A percentile compares a stretch with the other conserved stretches of the same genome.
These are phyloP conservation scores for Daphne laureola DNA, from an alignment of 441 rosid genomes.

Conservation along the genomic window DNA sequence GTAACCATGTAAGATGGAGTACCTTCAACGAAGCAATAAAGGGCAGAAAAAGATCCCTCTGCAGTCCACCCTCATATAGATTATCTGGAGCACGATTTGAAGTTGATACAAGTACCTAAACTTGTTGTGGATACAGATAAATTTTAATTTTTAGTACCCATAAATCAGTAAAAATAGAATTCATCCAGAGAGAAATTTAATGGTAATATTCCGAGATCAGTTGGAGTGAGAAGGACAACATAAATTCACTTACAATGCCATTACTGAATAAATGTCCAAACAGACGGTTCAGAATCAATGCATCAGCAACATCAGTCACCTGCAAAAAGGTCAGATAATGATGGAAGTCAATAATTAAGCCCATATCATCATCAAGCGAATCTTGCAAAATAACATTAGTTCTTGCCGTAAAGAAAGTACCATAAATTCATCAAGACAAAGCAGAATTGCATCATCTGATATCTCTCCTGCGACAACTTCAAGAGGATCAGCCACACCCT, in stretches of 20 bases:
- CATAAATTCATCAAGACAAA: conserved; percentile 96
- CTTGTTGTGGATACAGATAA: conserved; percentile 27
- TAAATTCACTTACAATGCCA: conserved; percentile 69
- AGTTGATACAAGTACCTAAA: conserved; percentile 85
- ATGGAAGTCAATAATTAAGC: conserved; percentile 2
- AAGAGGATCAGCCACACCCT: conserved; percentile 91
- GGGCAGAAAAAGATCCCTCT: conserved; percentile 93
- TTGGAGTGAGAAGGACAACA: conserved; percentile 3
- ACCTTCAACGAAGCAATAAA: conserved; percentile 87
- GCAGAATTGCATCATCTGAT: conserved; percentile 79
- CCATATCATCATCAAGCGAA: neutral
- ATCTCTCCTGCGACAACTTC: conserved; percentile 98
- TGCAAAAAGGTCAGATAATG: conserved; percentile 18
- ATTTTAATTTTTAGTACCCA: conserved; percentile 12
- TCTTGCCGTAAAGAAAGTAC: conserved; percentile 26
- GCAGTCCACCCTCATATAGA: conserved; percentile 90
- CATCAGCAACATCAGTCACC: conserved; percentile 89
- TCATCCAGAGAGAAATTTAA: no score
- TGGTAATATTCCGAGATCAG: neutral
- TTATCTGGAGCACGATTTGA: conserved; percentile 95
- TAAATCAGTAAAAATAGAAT: conserved; percentile 4
- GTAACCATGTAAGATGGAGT: neutral
- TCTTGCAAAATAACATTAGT: neutral
- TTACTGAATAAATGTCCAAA: conserved; percentile 69
- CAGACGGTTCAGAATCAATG: conserved; percentile 83